Evolutionary conservation across 495 filamentous ascomycete genomes (phyloP), one percentile per base, ranked within the genome.

Genomic region (Cladorrhinum samala): DNA sequence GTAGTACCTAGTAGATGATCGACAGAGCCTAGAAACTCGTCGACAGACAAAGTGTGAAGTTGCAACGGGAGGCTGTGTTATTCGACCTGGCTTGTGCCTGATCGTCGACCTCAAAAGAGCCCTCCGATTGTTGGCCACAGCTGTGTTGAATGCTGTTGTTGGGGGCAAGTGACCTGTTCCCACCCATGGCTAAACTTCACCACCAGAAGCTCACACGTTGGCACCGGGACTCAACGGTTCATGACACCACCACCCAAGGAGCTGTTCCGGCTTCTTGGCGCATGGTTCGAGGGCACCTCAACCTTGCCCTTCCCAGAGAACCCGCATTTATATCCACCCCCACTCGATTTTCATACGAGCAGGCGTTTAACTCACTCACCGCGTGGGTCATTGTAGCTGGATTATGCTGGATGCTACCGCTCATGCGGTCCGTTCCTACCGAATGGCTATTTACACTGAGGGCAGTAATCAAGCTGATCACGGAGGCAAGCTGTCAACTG

Each of bases 381-480:
- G 44, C 43, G 56, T 50, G 41, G 47, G 41, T 23, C 44, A 24
- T 21, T 52, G 49, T 51, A 46, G 50, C 40, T 52, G 49, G 52
- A 27, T 41, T 55, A 52, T 57, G 53, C 58, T 64, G 51, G 20
- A 61, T 59, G 30, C 55, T 55, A 71, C 66, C 67, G 70, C 70
- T 66, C 62, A 54, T 47, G 65, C 71, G 71, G 71, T 70, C 71
- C 71, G 71, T 57, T 54, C 59, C 57, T 68, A 66, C 70, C 71
- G 71, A 66, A 54, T 70, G 67, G 67, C 68, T 67, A 72, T 72
- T 60, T 65, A 17, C 56, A 51, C 60, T 57, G 52, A 55, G 50
- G 43, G 58, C 58, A 59, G 40, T 51, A 61, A 60, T 51, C 41
- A 59, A 61, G 38, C 20, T 38, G 24, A 57, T 55, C 49, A 33